Conservation (phyloP, 139 green algal genomes). For the Deuterostichococcus epilithicus region DNA sequence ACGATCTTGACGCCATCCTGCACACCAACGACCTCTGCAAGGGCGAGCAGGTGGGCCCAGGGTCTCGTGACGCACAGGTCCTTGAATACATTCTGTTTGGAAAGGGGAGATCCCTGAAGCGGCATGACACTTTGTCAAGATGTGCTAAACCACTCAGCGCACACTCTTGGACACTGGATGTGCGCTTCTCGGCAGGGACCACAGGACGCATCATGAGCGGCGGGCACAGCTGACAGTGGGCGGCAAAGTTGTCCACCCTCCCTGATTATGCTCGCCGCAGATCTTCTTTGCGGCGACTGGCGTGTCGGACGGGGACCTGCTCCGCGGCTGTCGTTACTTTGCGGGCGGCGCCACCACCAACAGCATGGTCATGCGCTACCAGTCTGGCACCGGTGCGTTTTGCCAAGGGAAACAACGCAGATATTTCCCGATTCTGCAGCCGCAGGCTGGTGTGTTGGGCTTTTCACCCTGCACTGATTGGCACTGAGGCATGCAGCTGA, state of each 20-base stretch:
- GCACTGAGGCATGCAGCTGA: background rate
- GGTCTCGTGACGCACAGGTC: background rate
- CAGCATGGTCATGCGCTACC: constrained; percentile 74
- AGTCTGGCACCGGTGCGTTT: constrained; percentile 54
- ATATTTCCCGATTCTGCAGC: too few relatives aligned
- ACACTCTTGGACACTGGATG: too few relatives aligned
- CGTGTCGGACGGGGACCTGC: constrained; percentile 71
- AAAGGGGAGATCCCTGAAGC: too few relatives aligned
- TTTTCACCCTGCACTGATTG: background rate
- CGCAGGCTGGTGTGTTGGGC: background rate
- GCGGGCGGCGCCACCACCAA: constrained; percentile 63
- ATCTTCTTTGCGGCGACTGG: constrained; percentile 83
- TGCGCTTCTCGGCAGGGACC: too few relatives aligned
- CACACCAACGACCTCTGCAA: constrained; percentile 38
- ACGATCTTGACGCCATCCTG: constrained; percentile 44
- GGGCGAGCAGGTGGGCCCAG: constrained; percentile 22
- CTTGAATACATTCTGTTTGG: background rate
- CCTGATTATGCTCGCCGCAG: constrained; percentile 25
- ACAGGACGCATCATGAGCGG: too few relatives aligned
- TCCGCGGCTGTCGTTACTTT: constrained; percentile 63
- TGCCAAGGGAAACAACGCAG: background rate
- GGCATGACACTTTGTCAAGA: too few relatives aligned
- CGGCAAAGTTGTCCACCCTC: too few relatives aligned
- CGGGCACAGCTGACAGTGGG: too few relatives aligned
- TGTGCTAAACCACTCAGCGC: too few relatives aligned